Evolutionary conservation across 176 grass and related monocot genomes (phyloP).

Genomic region (Cocos nucifera): DNA sequence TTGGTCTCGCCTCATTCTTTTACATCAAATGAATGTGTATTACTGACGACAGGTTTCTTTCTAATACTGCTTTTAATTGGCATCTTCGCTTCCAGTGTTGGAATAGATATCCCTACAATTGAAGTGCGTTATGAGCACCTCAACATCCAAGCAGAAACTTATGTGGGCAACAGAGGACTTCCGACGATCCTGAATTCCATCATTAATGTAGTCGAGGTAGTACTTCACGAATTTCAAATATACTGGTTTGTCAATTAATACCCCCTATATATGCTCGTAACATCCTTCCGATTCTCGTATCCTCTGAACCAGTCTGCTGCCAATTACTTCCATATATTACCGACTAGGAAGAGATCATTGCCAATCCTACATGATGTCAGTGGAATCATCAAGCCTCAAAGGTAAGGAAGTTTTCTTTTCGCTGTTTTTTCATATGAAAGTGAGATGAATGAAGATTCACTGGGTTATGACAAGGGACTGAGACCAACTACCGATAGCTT

Average conservation of each 20-base stretch:
- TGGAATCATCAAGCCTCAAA: constrained; percentile 57
- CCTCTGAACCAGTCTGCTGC: constrained; percentile 24
- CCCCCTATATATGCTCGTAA: too few relatives aligned
- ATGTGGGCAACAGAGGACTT: constrained; percentile 47
- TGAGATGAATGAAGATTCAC: too few relatives aligned
- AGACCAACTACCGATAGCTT: too few relatives aligned
- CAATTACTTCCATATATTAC: constrained; percentile 45
- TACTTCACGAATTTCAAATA: neutral
- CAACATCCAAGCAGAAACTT: constrained; percentile 36
- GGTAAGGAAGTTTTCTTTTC: constrained; percentile 14
- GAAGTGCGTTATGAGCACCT: constrained; percentile 70
- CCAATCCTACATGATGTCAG: constrained; percentile 54
- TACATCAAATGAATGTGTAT: neutral
- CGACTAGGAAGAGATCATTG: constrained; percentile 47
- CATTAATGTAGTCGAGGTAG: constrained; percentile 64
- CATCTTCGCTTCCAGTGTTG: constrained; percentile 31
- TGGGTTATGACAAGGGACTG: too few relatives aligned
- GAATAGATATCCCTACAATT: constrained; percentile 67
- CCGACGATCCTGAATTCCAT: constrained; percentile 66
- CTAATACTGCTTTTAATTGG: neutral
- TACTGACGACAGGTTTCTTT: too few relatives aligned
- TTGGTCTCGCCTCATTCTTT: too few relatives aligned
- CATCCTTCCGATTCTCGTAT: neutral
- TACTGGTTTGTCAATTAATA: too few relatives aligned
- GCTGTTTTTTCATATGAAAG: too few relatives aligned